These are phyloP conservation scores for Pyrenophora graminea DNA, from an alignment of 2,329 filamentous ascomycete species.

Conservation along the genomic window DNA sequence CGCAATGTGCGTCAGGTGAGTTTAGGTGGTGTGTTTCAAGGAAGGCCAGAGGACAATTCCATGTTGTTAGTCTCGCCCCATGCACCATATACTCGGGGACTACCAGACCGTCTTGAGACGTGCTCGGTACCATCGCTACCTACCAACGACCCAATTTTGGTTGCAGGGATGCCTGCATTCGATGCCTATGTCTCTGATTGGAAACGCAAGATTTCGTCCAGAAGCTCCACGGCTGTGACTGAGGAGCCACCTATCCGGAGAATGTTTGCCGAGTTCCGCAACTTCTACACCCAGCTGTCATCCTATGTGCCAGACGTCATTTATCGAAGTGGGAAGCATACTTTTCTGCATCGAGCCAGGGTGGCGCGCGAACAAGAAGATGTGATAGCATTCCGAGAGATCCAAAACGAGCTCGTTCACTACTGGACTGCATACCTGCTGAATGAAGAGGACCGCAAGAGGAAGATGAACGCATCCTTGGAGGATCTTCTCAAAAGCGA, in stretches of 20 bases:
- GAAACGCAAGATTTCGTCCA: slow-evolving; percentile 22
- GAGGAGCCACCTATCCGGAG: slow-evolving; percentile 30
- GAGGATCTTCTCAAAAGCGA: slow-evolving; percentile 31
- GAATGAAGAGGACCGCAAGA: slow-evolving; percentile 27
- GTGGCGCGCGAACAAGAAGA: slow-evolving; percentile 43
- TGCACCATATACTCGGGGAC: background rate
- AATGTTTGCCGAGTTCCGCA: slow-evolving; percentile 43
- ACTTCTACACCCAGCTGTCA: slow-evolving; percentile 34
- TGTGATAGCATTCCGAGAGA: slow-evolving; percentile 30
- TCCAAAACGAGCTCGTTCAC: slow-evolving; percentile 35
- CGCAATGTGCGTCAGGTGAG: slow-evolving; percentile 37
- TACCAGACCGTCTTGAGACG: slow-evolving; percentile 11
- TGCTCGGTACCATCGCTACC: slow-evolving; percentile 35
- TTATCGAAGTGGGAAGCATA: slow-evolving; percentile 15
- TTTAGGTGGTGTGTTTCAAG: slow-evolving; percentile 31
- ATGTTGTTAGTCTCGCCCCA: slow-evolving; percentile 17
- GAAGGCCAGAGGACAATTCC: slow-evolving; percentile 17
- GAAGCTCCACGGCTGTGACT: slow-evolving; percentile 8
- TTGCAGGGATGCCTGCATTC: slow-evolving; percentile 22
- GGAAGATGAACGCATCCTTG: slow-evolving; percentile 24
- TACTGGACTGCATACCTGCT: slow-evolving; percentile 38
- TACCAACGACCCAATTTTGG: slow-evolving; percentile 16
- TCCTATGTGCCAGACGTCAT: slow-evolving; percentile 21
- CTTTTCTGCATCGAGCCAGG: slow-evolving; percentile 40
- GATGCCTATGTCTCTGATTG: slow-evolving; percentile 30